Conservation (phyloP, 176 grass and related monocot species). For the Otatea glauca region DNA sequence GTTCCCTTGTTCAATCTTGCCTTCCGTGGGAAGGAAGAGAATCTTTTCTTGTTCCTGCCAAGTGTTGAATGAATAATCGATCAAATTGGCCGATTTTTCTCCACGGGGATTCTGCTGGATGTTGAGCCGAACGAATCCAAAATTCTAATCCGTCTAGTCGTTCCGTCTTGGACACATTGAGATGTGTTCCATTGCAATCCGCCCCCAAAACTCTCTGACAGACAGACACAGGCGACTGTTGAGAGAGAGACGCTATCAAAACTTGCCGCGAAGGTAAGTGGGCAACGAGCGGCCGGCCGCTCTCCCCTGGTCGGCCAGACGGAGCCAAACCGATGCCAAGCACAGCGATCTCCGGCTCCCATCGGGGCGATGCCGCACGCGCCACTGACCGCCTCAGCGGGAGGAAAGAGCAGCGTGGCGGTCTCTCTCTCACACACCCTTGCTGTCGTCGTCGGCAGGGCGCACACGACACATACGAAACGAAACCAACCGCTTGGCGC, state of each 20-base stretch:
- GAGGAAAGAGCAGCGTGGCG: constrained; percentile 19
- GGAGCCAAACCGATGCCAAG: background rate
- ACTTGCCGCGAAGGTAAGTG: background rate
- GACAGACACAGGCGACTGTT: background rate
- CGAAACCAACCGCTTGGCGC: background rate
- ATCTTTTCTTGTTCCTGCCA: background rate
- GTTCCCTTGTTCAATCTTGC: background rate
- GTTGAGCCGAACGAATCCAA: background rate
- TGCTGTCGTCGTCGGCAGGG: background rate
- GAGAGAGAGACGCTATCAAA: background rate
- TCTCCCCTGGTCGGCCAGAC: background rate
- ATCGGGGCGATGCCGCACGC: background rate
- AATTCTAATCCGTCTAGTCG: background rate
- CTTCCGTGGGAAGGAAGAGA: background rate
- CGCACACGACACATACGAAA: background rate
- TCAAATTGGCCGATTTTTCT: background rate
- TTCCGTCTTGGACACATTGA: background rate
- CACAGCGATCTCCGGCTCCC: background rate
- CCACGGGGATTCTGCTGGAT: constrained; percentile 10
- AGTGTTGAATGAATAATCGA: background rate
- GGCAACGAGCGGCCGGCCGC: too few relatives aligned
- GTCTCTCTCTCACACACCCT: background rate
- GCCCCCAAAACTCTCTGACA: background rate
- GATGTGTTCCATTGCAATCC: background rate
- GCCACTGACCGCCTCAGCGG: constrained; percentile 33